Conservation (phyloP, 2,329 filamentous ascomycete genomes). For the Daldinia eschscholtzii region DNA sequence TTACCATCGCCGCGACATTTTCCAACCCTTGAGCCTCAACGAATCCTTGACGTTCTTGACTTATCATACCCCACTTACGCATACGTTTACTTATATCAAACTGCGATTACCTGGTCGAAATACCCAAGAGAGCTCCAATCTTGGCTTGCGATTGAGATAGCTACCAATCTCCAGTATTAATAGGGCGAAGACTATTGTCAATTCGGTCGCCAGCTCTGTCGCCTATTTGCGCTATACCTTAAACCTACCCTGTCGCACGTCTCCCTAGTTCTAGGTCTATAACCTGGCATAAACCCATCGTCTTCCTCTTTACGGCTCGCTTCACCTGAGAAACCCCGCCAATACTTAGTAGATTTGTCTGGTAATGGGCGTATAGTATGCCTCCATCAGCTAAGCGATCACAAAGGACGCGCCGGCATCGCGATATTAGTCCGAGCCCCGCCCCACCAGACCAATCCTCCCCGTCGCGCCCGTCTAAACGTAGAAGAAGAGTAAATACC, state of each 20-base stretch:
- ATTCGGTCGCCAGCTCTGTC: constrained; percentile 1
- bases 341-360: constrained; percentile 1
- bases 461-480: constrained; percentile 72
- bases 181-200: background rate
- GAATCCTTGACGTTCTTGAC: constrained; percentile 22
- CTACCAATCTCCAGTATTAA: background rate
- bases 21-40: constrained; percentile 33
- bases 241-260: constrained; percentile 3
- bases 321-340: background rate
- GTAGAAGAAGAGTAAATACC: constrained; percentile 69
- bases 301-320: background rate
- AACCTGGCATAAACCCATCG: background rate
- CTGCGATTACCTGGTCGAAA: constrained; percentile 9
- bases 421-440: constrained; percentile 51
- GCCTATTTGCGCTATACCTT: constrained; percentile 3
- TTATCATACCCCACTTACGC: constrained; percentile 20
- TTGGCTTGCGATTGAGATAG: constrained; percentile 4
- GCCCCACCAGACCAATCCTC: constrained; percentile 64
- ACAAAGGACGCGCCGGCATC: constrained; percentile 54
- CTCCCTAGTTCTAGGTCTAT: constrained; percentile 2
- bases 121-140: background rate
- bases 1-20: constrained; percentile 15
- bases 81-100: constrained; percentile 1
- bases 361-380: constrained; percentile 52
- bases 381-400: constrained; percentile 57